Evolutionary conservation across 2,329 filamentous ascomycete genomes (phyloP), one percentile per base, ranked within the genome.

Genomic region (Diaporthe ampelina): DNA sequence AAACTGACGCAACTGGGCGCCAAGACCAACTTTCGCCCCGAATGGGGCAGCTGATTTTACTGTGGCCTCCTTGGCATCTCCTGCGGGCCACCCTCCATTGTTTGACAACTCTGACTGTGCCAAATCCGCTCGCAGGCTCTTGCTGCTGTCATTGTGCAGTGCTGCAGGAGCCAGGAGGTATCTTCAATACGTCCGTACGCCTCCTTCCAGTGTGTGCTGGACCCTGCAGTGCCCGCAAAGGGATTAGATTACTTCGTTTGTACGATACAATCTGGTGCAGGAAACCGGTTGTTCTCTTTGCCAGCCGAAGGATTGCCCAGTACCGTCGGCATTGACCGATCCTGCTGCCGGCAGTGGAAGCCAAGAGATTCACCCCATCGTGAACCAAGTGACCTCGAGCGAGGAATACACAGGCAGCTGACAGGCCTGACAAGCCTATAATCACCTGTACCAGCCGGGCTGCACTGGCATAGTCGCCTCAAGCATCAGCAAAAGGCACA

Each of bases 1-100:
- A 24, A 68, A 48, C 48, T 54, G 48, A 68, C 63, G 48, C 45
- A 54, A 68, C 45, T 54, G 48, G 61, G 45, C 32, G 63, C 63
- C 63, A 68, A 68, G 63, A 13, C 48, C 48, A n/a, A 19, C 48
- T 21, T 50, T 54, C 48, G 32, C 63, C 63, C 63, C 48, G n/a
- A 68, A 54, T 68, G 45, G 63, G 45, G 63, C 63, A 68, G 48
- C 48, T 68, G 63, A 54, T 68, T 54, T 54, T 29, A 68, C 63
- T 68, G 32, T 54, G 63, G 48, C 32, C 63, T 68, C 24, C 63
- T 68, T 68, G 63, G 63, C 63, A 68, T 68, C 48, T 54, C 48
- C 63, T 68, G 63, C 21, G 61, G 63, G 17, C 43, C 26, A 52
- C 45, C 63, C 32, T 24, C 45, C 63, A 21, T 50, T 37, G 45